Base-by-base conservation (phyloP, 805 yeast genomes). In the Debaryomyces prosopidis region DNA sequence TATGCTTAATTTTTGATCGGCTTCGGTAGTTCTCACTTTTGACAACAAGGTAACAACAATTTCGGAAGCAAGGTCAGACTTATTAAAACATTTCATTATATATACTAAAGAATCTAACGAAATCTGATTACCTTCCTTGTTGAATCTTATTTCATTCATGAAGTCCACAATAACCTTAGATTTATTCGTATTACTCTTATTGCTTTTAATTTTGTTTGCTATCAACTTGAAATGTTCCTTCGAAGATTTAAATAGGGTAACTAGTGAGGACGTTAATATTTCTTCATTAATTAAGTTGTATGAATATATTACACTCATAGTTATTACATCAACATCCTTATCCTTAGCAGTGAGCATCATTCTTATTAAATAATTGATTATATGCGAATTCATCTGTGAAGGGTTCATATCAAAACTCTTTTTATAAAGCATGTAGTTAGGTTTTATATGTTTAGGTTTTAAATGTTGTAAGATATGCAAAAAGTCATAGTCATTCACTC, bases 401-500 rank as follows among this genome's bases (percentile, higher is more conserved):
- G 19, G 14, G 11, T 23, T 19, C 5, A 20, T 20, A 30, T 40
- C 23, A 20, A 31, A 40, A 16, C 28, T 12, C 19, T 38, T 32
- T 16, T 33, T 32, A 32, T 36, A 40, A n/a, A 45, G 27, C 26
- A 36, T 34, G 19, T 34, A 40, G 19, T 18, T 26, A 23, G 19
- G n/a, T 16, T 5, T 18, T 12, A 33, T 16, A 14, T 26, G 23
- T n/a, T 32, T 14, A n/a, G 37, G 11, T n/a, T 17, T 37, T 5
- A 39, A 9, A 20, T 36, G 23, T 31, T 36, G 33, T n/a, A 39
- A 27, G 9, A 45, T 17, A 23, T 40, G 27, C 11, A 40, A 33
- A 15, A 40, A 10, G 36, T 45, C 48, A 26, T 41, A 45, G 17
- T 36, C 39, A 30, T 33, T 45, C 20, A 45, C 11, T 12, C 10